Evolutionary conservation across 1,139 yeast species (phyloP).

Genomic region (Yamadazyma diddensiae): DNA sequence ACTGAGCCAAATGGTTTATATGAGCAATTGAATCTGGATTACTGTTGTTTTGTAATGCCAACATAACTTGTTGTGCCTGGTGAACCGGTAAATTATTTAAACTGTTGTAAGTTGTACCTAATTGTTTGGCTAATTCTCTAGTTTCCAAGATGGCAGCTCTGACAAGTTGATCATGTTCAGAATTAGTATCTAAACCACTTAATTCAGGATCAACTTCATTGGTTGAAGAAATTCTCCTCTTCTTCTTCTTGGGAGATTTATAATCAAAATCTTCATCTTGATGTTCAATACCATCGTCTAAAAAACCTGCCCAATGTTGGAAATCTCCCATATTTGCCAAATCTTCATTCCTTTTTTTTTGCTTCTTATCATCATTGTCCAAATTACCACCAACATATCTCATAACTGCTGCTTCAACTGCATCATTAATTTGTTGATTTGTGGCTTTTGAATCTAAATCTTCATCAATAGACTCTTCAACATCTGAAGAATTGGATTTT

Average conservation of each 20-base stretch:
- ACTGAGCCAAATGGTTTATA: conserved; percentile 9
- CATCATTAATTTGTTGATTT: conserved; percentile 45
- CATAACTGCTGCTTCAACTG: conserved; percentile 75
- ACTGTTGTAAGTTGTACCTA: conserved; percentile 14
- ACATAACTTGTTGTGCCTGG: conserved; percentile 25
- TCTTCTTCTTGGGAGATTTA: conserved; percentile 13
- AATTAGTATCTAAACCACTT: conserved; percentile 42
- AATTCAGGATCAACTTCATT: conserved; percentile 61
- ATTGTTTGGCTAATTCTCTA: conserved; percentile 51
- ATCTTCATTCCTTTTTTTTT: conserved; percentile 24
- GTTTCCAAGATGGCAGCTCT: conserved; percentile 70
- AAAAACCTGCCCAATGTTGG: conserved; percentile 54
- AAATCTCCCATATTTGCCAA: conserved; percentile 39
- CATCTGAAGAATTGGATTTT: conserved; percentile 5
- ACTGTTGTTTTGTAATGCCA: conserved; percentile 11
- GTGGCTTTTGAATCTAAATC: conserved; percentile 25
- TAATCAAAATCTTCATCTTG: conserved; percentile 7
- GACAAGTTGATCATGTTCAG: conserved; percentile 59
- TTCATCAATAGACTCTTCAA: conserved; percentile 14
- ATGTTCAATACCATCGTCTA: conserved; percentile 36
- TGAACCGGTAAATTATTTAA: conserved; percentile 19
- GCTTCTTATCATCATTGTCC: conserved; percentile 21
- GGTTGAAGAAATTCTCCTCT: conserved; percentile 11
- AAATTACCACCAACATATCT: conserved; percentile 63
- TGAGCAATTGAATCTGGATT: conserved; percentile 4